Conservation (phyloP, 1,284 basidiomycete species). For the Pseudozyma flocculosa region DNA sequence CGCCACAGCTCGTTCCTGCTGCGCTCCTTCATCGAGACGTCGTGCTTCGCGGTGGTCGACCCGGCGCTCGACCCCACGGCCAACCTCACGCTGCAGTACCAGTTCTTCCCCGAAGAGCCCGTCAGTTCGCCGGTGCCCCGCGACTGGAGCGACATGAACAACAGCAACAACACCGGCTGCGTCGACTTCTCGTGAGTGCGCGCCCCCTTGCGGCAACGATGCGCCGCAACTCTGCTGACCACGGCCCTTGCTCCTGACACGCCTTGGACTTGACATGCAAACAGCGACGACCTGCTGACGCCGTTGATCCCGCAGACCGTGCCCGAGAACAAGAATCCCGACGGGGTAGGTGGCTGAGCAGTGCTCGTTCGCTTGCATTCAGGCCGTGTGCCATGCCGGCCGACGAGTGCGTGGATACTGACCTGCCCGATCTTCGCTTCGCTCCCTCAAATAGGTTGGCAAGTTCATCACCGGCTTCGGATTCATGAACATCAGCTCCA, state of each 20-base stretch:
- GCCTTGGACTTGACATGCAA: background rate
- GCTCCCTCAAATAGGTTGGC: conserved; percentile 3
- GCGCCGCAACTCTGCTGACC: too few relatives aligned
- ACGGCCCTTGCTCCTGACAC: background rate
- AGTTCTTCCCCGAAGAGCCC: background rate
- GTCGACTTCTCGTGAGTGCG: background rate
- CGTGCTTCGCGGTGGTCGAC: conserved; percentile 30
- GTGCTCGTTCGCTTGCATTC: too few relatives aligned
- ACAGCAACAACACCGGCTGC: background rate
- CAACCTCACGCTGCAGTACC: conserved; percentile 28
- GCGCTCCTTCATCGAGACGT: conserved; percentile 27
- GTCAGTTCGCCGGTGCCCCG: conserved; percentile 10
- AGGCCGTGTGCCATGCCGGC: too few relatives aligned
- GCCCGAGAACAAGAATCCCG: conserved; percentile 9
- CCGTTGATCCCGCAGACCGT: conserved; percentile 15
- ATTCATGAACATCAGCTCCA: conserved; percentile 20
- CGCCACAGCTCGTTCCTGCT: conserved; percentile 11
- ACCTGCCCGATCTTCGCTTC: too few relatives aligned
- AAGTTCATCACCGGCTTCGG: conserved; percentile 34
- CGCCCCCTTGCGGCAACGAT: too few relatives aligned
- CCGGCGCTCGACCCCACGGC: conserved; percentile 19
- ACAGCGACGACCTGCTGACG: background rate
- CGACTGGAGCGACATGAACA: conserved; percentile 17
- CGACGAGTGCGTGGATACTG: too few relatives aligned
- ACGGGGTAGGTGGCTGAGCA: conserved; percentile 1